Conservation (phyloP, 2,329 filamentous ascomycete species). For the Microthyrium microscopicum region DNA sequence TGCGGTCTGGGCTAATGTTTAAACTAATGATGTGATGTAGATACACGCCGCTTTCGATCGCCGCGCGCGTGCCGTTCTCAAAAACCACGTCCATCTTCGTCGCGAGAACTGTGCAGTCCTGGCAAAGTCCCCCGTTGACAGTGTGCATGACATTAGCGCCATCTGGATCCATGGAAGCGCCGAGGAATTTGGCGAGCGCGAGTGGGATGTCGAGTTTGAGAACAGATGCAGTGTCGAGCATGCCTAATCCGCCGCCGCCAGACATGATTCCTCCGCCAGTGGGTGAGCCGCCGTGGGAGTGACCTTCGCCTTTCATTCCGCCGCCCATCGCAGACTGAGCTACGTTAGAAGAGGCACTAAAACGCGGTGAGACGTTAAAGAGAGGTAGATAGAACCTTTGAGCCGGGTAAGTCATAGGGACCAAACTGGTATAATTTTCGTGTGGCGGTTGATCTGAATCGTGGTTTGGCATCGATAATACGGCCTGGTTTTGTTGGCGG, state of each 20-base stretch:
- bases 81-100: slow-evolving; percentile 1
- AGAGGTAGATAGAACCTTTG: background rate
- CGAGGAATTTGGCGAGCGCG: background rate
- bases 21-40: background rate
- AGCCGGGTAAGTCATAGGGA: background rate
- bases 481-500: background rate
- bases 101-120: slow-evolving; percentile 1
- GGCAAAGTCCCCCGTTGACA: background rate
- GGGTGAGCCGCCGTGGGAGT: background rate
- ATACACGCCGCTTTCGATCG: background rate
- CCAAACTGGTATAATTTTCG: background rate
- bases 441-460: background rate
- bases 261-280: background rate
- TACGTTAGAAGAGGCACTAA: too few species aligned
- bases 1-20: background rate
- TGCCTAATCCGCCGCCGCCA: background rate
- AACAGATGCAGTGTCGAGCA: background rate
- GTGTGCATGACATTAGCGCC: background rate
- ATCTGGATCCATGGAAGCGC: background rate
- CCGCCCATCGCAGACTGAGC: too few species aligned
- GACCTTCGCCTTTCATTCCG: background rate
- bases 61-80: slow-evolving; percentile 2
- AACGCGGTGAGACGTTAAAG: too few species aligned
- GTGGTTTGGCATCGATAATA: background rate
- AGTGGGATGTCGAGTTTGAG: background rate